Percentiles rank a stretch among this genome's conserved stretches.
These are phyloP conservation scores for Zostera marina DNA, from an alignment of 116 monocot species.

Conservation along the genomic window DNA sequence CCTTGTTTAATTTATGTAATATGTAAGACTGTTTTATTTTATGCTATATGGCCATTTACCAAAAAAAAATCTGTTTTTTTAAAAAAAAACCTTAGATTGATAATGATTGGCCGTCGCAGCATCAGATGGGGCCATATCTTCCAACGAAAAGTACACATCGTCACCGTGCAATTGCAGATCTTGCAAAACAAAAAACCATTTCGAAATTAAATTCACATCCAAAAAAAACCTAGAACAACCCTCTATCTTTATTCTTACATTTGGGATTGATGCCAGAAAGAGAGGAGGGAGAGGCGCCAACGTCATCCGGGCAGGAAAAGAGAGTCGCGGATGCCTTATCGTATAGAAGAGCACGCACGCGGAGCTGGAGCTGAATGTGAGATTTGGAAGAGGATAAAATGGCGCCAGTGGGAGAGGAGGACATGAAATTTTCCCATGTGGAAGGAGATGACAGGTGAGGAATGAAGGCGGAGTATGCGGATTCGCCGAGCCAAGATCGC, in stretches of 20 bases:
- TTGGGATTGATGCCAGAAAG: constrained; percentile 43
- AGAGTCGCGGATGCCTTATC: constrained; percentile 76
- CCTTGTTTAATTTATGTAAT: too few relatives aligned
- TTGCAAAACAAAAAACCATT: not conserved
- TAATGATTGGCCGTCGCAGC: not conserved
- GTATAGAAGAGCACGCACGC: constrained; percentile 81
- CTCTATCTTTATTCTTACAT: constrained; percentile 23
- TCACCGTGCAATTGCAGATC: constrained; percentile 71
- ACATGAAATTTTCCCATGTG: constrained; percentile 84
- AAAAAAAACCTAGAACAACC: not conserved
- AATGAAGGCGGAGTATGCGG: constrained; percentile 45
- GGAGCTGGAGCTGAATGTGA: constrained; percentile 62
- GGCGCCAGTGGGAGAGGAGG: constrained; percentile 1
- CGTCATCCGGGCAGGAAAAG: constrained; percentile 10
- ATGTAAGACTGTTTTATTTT: too few relatives aligned
- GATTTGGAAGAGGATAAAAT: not conserved
- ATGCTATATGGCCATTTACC: too few relatives aligned
- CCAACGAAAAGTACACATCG: constrained; percentile 71
- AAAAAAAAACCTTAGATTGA: not conserved
- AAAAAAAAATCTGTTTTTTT: not conserved
- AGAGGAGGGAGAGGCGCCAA: not conserved
- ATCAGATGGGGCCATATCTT: constrained; percentile 33
- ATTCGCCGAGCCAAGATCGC: constrained; percentile 83
- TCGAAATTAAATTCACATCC: not conserved
- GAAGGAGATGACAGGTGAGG: constrained; percentile 50